phyloP scores from a whole-genome alignment of 2,329 filamentous ascomycete genomes.

The Aspergillus fischeri region DNA sequence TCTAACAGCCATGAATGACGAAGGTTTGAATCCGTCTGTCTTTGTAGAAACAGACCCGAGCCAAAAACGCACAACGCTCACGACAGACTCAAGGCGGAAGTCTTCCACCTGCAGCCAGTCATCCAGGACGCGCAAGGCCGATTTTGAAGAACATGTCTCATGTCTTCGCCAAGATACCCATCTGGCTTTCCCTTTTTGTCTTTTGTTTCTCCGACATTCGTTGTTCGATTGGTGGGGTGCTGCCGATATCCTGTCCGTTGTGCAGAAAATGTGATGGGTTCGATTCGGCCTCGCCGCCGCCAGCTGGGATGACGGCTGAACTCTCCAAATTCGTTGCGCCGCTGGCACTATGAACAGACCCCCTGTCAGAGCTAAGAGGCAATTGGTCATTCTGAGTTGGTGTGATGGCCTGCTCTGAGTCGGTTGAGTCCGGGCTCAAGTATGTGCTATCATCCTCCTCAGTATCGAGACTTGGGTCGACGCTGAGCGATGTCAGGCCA shows the following conservation, averaged over 20 bases:
- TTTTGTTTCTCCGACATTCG: conserved; percentile 13
- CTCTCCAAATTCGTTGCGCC: conserved; percentile 19
- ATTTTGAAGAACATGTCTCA: conserved; percentile 3
- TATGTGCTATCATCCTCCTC: conserved; percentile 50
- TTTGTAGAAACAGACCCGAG: neutral
- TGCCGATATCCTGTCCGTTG: conserved; percentile 21
- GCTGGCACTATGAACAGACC: conserved; percentile 14
- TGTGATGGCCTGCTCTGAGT: conserved; percentile 28
- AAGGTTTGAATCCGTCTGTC: neutral
- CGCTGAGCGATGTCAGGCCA: conserved; percentile 68
- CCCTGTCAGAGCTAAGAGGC: conserved; percentile 1
- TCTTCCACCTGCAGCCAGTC: neutral
- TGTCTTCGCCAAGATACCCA: conserved; percentile 2
- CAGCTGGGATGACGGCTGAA: conserved; percentile 48
- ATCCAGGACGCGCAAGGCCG: too few species aligned
- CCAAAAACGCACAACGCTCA: neutral
- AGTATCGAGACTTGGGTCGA: conserved; percentile 44
- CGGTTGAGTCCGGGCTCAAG: conserved; percentile 52
- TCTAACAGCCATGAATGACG: neutral
- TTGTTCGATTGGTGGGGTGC: conserved; percentile 35
- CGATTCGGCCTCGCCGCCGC: conserved; percentile 47
- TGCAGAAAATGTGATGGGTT: conserved; percentile 7
- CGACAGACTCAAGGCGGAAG: neutral
- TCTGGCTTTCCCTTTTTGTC: conserved; percentile 8
- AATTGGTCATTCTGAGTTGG: conserved; percentile 26